Evolutionary conservation across 495 filamentous ascomycete species (phyloP), one percentile per base, ranked within the genome.

Genomic region (Friedmanniomyces simplex): DNA sequence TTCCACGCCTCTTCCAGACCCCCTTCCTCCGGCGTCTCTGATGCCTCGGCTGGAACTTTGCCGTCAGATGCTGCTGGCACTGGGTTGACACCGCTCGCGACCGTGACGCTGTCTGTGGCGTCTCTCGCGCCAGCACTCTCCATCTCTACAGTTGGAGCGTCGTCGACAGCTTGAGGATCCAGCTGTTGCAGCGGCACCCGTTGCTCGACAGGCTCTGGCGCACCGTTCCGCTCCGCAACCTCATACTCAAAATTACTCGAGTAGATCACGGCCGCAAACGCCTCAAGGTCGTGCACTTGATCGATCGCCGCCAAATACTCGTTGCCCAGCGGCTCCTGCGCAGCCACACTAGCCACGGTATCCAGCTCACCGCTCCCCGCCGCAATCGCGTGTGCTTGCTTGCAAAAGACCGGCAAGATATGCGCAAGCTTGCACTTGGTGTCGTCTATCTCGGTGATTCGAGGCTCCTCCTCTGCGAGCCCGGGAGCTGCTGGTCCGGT

Each of bases 191-290:
- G 39, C 39, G 14, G 4, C 39, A 13, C 39, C 39, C 18, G 4
- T 16, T 3, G 28, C 28, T 32, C 39, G 3, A 43, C 39, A 43
- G 39, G 5, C 14, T 10, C 39, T 13, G 39, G 3, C 18, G 14
- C 14, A 3, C 20, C 46, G 25, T 14, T 30, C 51, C 51, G 34
- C 20, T 60, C 55, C 7, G 43, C 66, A 0, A 67, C 71, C 26
- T 73, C 72, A 49, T 86, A 82, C 65, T 95, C 88, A 58, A 86
- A 96, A 70, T 96, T 95, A 50, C 86, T 91, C 57, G 85, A 89
- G 68, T 96, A 97, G 28, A 97, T 87, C 8, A 96, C 85, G 1
- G 93, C 91, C 4, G 91, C 88, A 62, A 97, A 96, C 0, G 87
- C 91, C 64, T 94, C 88, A n/a, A 97, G 74, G 60, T 96, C 89